Base-by-base conservation (phyloP, 257 asterid genomes). In the Jaltomata sinuosa region DNA sequence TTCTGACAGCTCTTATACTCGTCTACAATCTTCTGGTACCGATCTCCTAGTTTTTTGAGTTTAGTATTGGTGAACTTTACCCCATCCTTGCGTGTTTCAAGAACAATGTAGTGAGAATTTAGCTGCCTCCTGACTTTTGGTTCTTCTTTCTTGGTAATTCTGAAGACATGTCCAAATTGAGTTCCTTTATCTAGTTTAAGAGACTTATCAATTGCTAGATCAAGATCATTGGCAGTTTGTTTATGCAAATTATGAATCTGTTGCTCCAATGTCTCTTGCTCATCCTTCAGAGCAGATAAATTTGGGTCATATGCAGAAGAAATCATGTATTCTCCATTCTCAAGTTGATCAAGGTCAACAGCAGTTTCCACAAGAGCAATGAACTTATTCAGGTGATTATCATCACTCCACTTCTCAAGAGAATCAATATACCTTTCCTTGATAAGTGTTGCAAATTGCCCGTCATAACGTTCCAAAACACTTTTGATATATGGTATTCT, bases 121-220 rank as follows among this genome's bases (percentile, higher is more conserved):
- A 97, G 91, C 92, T 94, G 94, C 92, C 88, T 95, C 91, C 99
- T 92, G 80, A 95, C 93, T 89, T 97, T 97, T 84, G 98, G 98
- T 90, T 97, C 99, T 91, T 97, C 99, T 91, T 97, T 97, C 90
- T 97, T 96, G 25, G 99, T 94, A 91, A 96, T 94, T 88, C 99
- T 93, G 84, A 92, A 94, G 81, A 91, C 97, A 88, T 94, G 94
- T 80, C 99, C 99, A 89, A 94, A 95, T 85, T 93, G 98, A 71
- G 97, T 92, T 87, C 93, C 95, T 84, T 96, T 96, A 79, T 96
- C 99, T 86, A 96, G 86, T 90, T 94, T 96, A 85, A 96, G 89
- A 83, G 97, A 88, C 90, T 93, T 96, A 86, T 96, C 98, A 84
- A 90, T 81, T 82, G 93, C 76, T 79, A 96, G 91, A 89, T 94